Evolutionary conservation across 2,329 filamentous ascomycete genomes (phyloP).

Genomic region (Venturia aucupariae): DNA sequence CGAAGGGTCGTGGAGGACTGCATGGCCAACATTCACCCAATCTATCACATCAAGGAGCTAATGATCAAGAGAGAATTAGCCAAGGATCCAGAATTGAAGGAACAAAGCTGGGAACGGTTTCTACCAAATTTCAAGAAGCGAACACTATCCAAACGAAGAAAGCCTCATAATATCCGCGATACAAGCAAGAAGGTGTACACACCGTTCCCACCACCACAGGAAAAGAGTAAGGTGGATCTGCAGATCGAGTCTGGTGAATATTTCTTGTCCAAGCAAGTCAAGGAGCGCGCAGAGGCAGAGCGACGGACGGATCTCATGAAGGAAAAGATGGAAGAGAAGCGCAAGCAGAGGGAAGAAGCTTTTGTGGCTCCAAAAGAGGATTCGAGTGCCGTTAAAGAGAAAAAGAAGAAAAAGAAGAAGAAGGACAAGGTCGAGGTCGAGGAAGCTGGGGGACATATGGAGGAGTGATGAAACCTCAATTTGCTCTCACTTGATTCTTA

Average conservation of each 20-base stretch:
- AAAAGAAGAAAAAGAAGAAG: slow-evolving; percentile 44
- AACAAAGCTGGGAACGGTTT: slow-evolving; percentile 93
- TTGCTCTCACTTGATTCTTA: not conserved
- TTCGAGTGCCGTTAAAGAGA: slow-evolving; percentile 36
- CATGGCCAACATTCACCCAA: slow-evolving; percentile 87
- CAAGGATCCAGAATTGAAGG: slow-evolving; percentile 76
- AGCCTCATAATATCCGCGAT: slow-evolving; percentile 79
- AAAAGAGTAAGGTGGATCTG: slow-evolving; percentile 97
- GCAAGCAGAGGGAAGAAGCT: slow-evolving; percentile 73
- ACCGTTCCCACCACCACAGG: slow-evolving; percentile 89
- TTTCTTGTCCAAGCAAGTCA: slow-evolving; percentile 86
- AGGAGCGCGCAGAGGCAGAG: slow-evolving; percentile 72
- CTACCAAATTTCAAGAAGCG: slow-evolving; percentile 95
- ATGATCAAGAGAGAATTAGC: slow-evolving; percentile 91
- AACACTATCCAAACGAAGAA: slow-evolving; percentile 72
- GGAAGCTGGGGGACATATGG: slow-evolving; percentile 17
- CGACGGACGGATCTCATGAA: slow-evolving; percentile 77
- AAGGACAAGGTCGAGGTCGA: slow-evolving; percentile 37
- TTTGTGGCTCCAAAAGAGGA: slow-evolving; percentile 81
- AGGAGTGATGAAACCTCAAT: not conserved
- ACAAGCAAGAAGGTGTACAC: slow-evolving; percentile 94
- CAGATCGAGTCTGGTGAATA: slow-evolving; percentile 98
- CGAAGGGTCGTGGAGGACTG: slow-evolving; percentile 85
- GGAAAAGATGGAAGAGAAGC: slow-evolving; percentile 79
- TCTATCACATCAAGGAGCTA: slow-evolving; percentile 89